Base-by-base conservation (phyloP, 441 rosid genomes). In the Euphorbia schlechtendalii region DNA sequence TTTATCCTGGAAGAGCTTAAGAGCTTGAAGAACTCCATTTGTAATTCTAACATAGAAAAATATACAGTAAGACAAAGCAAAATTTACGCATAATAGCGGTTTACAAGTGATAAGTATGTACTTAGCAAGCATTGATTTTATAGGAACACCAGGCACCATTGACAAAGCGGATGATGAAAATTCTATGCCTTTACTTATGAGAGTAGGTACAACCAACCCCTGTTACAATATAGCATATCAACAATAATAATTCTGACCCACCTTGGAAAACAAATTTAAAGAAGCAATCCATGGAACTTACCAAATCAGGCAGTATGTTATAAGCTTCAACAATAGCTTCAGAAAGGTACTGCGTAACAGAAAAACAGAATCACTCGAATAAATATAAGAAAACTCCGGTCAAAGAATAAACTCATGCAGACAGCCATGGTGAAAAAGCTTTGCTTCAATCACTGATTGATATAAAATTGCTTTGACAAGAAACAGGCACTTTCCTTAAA, bases 111-210 rank as follows among this genome's bases (percentile, higher is more conserved):
- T 27, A 34, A 17, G 70, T 15, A 69, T 63, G 64, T 87, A 92
- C 98, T 80, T 89, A 64, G 96, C 96, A 49, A 92, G 98, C 96
- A 92, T 89, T 49, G 93, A 93, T 82, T 87, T 89, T 25, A 92
- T 84, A 72, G 98, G 96, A 69, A 86, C 71, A 71, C 96, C 93
- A 8, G 93, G 90, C 71, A 76, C 77, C 91, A 89, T 92, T 12
- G 96, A 89, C 74, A 87, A 77, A 41, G 80, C 71, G 14, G 92
- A 83, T 22, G 93, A 71, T 57, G 98, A 81, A 80, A 92, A 92
- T 28, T 71, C 82, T 77, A 81, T 63, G 75, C 86, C 87, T 67
- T 83, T 75, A 17, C 74, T 81, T 80, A 92, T 75, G 38, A 89
- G 81, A 17, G 82, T 79, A 68, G 96, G 96, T 70, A 92, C 74